These are phyloP conservation scores for Aureobasidium sp. DNA, from an alignment of 2,329 filamentous ascomycete species.

Conservation along the genomic window DNA sequence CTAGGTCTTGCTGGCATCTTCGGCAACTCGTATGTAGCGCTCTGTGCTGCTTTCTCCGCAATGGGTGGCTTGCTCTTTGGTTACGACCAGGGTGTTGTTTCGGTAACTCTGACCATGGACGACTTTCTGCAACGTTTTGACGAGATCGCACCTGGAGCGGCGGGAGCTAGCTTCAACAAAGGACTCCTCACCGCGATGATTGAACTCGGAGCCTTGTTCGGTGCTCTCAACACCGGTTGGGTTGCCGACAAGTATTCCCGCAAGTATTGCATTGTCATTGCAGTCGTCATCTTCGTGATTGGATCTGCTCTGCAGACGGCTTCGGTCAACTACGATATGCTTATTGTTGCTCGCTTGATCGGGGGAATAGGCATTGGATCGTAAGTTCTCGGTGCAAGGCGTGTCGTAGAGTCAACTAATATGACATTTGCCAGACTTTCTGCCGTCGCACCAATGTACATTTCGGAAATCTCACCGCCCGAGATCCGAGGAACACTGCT, in stretches of 20 bases:
- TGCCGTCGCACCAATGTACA: constrained; percentile 43
- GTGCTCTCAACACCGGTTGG: constrained; percentile 38
- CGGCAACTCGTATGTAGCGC: constrained; percentile 40
- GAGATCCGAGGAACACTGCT: constrained; percentile 35
- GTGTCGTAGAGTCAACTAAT: background rate
- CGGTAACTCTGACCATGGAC: constrained; percentile 43
- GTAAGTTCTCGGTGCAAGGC: constrained; percentile 18
- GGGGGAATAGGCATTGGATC: constrained; percentile 46
- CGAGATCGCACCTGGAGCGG: constrained; percentile 23
- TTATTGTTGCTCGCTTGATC: constrained; percentile 41
- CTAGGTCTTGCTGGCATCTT: constrained; percentile 39
- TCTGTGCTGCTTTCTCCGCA: constrained; percentile 42
- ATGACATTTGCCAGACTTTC: constrained; percentile 20
- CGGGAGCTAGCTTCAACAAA: constrained; percentile 37
- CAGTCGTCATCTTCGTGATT: constrained; percentile 43
- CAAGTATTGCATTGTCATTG: constrained; percentile 44
- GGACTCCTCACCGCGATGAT: constrained; percentile 46
- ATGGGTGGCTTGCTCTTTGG: background rate
- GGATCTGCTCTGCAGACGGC: constrained; percentile 45
- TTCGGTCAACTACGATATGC: constrained; percentile 42
- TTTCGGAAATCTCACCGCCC: constrained; percentile 27
- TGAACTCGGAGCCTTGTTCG: constrained; percentile 42
- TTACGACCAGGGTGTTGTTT: constrained; percentile 21
- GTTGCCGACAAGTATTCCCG: constrained; percentile 45
- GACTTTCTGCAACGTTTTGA: constrained; percentile 41